Percentiles rank a stretch among this genome's conserved stretches.
Conservation (phyloP, 768 basidiomycete species). For the Rhizopogon vinicolor region DNA sequence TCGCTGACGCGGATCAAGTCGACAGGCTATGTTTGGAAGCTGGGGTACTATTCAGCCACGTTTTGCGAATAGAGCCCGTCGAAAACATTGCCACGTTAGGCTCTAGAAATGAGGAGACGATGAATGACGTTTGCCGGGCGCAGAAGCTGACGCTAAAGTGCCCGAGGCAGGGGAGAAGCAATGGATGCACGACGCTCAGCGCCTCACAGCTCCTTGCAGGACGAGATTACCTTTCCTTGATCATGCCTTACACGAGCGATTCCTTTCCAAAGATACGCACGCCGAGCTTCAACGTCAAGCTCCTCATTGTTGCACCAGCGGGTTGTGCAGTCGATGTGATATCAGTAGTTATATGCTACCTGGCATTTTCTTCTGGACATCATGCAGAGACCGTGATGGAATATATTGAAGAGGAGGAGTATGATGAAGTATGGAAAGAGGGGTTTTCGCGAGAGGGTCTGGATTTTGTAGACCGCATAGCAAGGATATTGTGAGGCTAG, state of each 20-base stretch:
- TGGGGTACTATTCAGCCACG: conserved; percentile 13
- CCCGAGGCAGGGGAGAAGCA: background rate
- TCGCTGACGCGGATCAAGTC: conserved; percentile 11
- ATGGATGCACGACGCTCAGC: conserved; percentile 20
- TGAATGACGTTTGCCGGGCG: background rate
- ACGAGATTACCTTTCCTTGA: conserved; percentile 39
- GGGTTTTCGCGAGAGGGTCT: conserved; percentile 19
- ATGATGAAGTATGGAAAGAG: conserved; percentile 24
- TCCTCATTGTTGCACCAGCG: conserved; percentile 24
- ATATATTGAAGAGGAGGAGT: conserved; percentile 18
- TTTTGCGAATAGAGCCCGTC: conserved; percentile 12
- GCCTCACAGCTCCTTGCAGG: conserved; percentile 33
- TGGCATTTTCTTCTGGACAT: conserved; percentile 20
- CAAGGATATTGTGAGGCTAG: conserved; percentile 8
- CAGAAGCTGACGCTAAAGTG: conserved; percentile 3
- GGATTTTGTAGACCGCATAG: conserved; percentile 20
- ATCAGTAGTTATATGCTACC: conserved; percentile 21
- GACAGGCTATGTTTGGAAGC: conserved; percentile 7
- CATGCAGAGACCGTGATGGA: conserved; percentile 16
- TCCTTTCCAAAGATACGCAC: conserved; percentile 4
- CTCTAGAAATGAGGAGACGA: background rate
- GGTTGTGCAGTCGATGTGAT: conserved; percentile 27
- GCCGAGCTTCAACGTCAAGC: conserved; percentile 6
- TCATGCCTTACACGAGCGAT: conserved; percentile 27
- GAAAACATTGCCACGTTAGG: background rate